These are phyloP conservation scores for Penicillium verrucosum DNA, from an alignment of 2,329 filamentous ascomycete genomes.

Conservation along the genomic window DNA sequence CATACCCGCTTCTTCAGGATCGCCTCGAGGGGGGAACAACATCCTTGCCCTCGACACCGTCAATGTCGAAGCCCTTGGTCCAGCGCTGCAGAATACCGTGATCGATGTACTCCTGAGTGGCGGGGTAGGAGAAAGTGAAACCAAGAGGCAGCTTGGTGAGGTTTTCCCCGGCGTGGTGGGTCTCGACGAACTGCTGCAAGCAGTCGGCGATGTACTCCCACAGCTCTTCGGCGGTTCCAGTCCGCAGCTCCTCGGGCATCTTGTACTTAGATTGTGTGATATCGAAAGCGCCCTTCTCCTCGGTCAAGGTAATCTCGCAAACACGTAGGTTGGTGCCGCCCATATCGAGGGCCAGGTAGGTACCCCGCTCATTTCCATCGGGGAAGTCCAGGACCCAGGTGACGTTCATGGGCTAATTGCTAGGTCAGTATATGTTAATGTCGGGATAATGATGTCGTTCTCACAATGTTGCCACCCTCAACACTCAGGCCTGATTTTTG, in stretches of 20 bases:
- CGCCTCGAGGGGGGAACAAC: conserved; percentile 81
- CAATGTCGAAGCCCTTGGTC: conserved; percentile 97
- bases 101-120: conserved; percentile 88
- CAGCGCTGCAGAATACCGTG: conserved; percentile 89
- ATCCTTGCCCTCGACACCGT: conserved; percentile 84
- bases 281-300: conserved; percentile 85
- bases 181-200: conserved; percentile 83
- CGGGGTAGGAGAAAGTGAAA: conserved; percentile 95
- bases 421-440: conserved; percentile 14
- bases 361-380: conserved; percentile 80
- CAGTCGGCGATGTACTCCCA: conserved; percentile 96
- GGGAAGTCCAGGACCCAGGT: conserved; percentile 94
- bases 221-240: conserved; percentile 75
- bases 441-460: conserved; percentile 29
- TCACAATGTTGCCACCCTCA: conserved; percentile 88
- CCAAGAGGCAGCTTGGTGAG: conserved; percentile 68
- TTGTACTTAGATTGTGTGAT: conserved; percentile 96
- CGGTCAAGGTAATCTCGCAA: conserved; percentile 84
- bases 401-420: conserved; percentile 83
- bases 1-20: conserved; percentile 67
- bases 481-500: conserved; percentile 65
- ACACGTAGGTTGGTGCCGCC: conserved; percentile 94
- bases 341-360: conserved; percentile 88
- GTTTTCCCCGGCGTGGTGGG: conserved; percentile 68
- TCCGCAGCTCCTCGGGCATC: conserved; percentile 90